Percentiles rank a stretch among this genome's conserved stretches.
phyloP scores from a whole-genome alignment of 1,284 basidiomycete species.

The Kalmanozyma brasiliensis region DNA sequence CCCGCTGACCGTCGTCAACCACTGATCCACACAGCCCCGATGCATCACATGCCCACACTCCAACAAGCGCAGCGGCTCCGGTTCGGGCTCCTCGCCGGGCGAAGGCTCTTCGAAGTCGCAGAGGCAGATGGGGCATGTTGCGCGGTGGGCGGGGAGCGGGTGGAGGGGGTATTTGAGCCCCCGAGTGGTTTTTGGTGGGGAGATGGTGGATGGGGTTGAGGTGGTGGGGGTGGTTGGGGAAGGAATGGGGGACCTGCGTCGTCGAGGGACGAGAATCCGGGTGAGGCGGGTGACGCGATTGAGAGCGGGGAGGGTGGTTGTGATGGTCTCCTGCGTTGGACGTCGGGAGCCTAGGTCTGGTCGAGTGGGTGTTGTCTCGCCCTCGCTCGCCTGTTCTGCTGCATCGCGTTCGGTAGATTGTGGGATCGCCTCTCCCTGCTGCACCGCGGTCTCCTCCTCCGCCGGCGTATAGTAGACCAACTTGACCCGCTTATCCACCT shows the following conservation, averaged over 20 bases:
- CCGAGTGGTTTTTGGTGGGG: neutral
- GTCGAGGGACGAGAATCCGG: constrained; percentile 21
- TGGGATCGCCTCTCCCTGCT: neutral
- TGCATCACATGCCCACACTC: constrained; percentile 60
- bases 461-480: constrained; percentile 57
- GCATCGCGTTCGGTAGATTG: neutral
- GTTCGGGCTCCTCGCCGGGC: constrained; percentile 25
- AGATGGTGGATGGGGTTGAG: constrained; percentile 1
- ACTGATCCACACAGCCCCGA: constrained; percentile 55
- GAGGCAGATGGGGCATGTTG: constrained; percentile 63
- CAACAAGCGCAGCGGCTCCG: constrained; percentile 54
- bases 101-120: constrained; percentile 53
- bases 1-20: constrained; percentile 57
- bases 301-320: constrained; percentile 4
- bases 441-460: constrained; percentile 16
- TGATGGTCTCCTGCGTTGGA: constrained; percentile 14
- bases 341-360: constrained; percentile 23
- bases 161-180: constrained; percentile 53
- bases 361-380: constrained; percentile 1
- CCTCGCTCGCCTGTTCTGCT: neutral
- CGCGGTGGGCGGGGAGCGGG: constrained; percentile 54
- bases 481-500: constrained; percentile 49
- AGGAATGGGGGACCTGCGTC: neutral
- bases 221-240: neutral
- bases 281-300: constrained; percentile 19